Base-by-base conservation (phyloP, 1,284 basidiomycete species). In the Ganoderma resinaceum region DNA sequence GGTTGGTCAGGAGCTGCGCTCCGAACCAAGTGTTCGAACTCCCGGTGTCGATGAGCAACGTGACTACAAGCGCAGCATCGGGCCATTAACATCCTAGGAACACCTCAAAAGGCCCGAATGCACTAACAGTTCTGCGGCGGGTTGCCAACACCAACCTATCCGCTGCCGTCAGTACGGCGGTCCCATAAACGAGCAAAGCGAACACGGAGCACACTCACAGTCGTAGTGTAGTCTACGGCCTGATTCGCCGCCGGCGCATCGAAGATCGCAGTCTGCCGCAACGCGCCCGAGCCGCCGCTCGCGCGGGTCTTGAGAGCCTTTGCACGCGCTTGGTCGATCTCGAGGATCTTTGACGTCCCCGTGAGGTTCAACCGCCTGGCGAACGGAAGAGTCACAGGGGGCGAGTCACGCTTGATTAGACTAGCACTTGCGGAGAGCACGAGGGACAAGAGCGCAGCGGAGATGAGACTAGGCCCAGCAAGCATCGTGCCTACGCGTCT, bases 1-100 rank as follows among this genome's bases (percentile, higher is more conserved):
- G 14, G 8, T 65, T 77, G 9, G 38, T 68, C 16, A 63, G 18
- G 3, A 53, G 31, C 16, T 59, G 61, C 26, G 88, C 85, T 23
- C 88, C 88, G 49, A 90, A 79, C 89, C 89, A 90, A n/a, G 87
- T 90, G 79, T 89, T 89, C 38, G 87, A 88, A n/a, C 70, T 71
- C 3, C 73, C 73, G 3, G 71, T 72, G 53, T 74, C 73, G n/a
- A 75, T 70, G 53, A 74, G 60, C 16, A 76, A 66, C 1, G 65
- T 64, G 52, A 72, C 74, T 76, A 33, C 11, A 23, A 2, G 11
- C 31, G 18, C 23, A 57, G 9, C 29, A 18, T 38, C 20, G 20
- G 42, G 35, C 18, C 4, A 20, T 66, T 35, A 35, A 11, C n/a
- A 23, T 42, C 31, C n/a, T 23, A 58, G 4, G 14, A 43, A 35